Percentiles rank a stretch among this genome's conserved stretches.
These are phyloP conservation scores for Neurospora sp. DNA, from an alignment of 495 filamentous ascomycete species.

Conservation along the genomic window DNA sequence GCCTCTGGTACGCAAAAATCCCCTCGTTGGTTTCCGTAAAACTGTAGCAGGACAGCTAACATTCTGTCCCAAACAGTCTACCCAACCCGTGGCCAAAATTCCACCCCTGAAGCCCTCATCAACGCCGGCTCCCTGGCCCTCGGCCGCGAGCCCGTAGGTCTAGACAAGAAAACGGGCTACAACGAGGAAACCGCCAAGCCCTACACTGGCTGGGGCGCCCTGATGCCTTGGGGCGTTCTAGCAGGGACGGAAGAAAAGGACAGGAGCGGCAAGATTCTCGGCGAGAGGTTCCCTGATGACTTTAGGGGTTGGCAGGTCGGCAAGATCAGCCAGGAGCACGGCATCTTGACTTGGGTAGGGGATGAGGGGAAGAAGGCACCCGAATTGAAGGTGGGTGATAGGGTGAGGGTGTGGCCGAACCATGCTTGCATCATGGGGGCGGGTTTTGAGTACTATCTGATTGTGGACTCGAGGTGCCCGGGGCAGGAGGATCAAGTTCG, in stretches of 20 bases:
- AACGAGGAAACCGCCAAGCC: conserved; percentile 25
- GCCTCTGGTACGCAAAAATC: conserved; percentile 12
- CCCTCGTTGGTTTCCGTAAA: not conserved
- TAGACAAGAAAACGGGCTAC: conserved; percentile 37
- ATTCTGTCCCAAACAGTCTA: conserved; percentile 45
- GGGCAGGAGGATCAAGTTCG: conserved; percentile 47
- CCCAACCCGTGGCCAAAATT: conserved; percentile 38
- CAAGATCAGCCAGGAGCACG: conserved; percentile 57
- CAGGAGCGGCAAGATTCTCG: not conserved
- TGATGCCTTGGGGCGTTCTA: conserved; percentile 46
- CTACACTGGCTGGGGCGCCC: conserved; percentile 68
- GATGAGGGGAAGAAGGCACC: conserved; percentile 25
- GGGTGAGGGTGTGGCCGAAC: conserved; percentile 70
- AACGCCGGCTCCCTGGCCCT: conserved; percentile 62
- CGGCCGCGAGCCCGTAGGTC: conserved; percentile 49
- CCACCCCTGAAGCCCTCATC: conserved; percentile 56
- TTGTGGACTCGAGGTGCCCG: conserved; percentile 55
- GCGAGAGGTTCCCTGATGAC: conserved; percentile 25
- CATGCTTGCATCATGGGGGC: conserved; percentile 75
- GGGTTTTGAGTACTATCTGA: conserved; percentile 61
- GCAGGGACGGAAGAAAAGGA: conserved; percentile 13
- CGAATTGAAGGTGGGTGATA: conserved; percentile 48
- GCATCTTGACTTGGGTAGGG: conserved; percentile 43
- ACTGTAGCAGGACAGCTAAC: not conserved
- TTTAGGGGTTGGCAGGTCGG: conserved; percentile 51